phyloP scores from a whole-genome alignment of 805 yeast genomes.

The Metschnikowia noctiluminum region DNA sequence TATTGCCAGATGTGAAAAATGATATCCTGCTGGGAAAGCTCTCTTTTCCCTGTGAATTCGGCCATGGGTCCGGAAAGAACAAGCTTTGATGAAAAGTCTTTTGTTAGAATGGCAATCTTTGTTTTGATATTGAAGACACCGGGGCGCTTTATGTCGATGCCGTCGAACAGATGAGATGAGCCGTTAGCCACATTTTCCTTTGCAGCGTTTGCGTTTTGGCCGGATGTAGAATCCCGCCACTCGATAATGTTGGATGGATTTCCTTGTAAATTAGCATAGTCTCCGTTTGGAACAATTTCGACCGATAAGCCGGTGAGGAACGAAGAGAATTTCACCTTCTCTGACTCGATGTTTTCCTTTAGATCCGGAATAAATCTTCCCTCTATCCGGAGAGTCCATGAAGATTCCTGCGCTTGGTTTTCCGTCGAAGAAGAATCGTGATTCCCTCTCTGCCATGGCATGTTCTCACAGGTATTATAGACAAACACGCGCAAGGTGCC shows the following conservation, averaged over 20 bases:
- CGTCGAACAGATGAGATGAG: constrained; percentile 58
- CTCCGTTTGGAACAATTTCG: constrained; percentile 53
- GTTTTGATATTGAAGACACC: constrained; percentile 60
- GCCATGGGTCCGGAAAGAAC: constrained; percentile 63
- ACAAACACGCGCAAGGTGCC: constrained; percentile 74
- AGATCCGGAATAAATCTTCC: constrained; percentile 61
- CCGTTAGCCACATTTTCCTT: constrained; percentile 19
- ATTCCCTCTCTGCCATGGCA: constrained; percentile 67
- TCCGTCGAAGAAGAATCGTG: constrained; percentile 16
- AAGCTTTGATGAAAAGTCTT: constrained; percentile 66
- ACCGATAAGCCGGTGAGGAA: constrained; percentile 82
- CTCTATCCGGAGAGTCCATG: constrained; percentile 87
- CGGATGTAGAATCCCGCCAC: constrained; percentile 74
- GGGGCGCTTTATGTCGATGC: constrained; percentile 77
- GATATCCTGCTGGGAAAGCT: constrained; percentile 83
- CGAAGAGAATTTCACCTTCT: constrained; percentile 29
- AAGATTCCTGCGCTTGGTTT: constrained; percentile 35
- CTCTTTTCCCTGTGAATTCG: constrained; percentile 67
- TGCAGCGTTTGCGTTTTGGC: constrained; percentile 12
- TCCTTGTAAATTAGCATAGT: constrained; percentile 33
- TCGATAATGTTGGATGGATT: constrained; percentile 55
- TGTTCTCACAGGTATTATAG: constrained; percentile 79
- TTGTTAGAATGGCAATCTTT: constrained; percentile 69
- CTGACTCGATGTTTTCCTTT: constrained; percentile 7
- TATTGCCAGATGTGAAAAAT: constrained; percentile 80